Conservation (phyloP, 2,329 filamentous ascomycete genomes). For the Trichoderma guizhouense region DNA sequence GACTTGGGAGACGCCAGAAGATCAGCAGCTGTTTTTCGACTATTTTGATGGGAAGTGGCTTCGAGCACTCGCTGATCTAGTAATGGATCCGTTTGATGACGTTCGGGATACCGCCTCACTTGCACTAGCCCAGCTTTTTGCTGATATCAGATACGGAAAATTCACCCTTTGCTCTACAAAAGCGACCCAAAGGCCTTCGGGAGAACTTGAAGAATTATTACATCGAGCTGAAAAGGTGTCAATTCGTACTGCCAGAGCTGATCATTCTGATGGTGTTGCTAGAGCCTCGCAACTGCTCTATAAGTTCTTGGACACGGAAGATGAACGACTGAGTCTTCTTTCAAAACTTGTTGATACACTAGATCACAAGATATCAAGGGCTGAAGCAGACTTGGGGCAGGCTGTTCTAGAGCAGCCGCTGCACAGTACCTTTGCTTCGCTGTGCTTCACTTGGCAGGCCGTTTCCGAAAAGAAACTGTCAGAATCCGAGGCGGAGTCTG, state of each 20-base stretch:
- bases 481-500: slow-evolving; percentile 33
- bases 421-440: slow-evolving; percentile 66
- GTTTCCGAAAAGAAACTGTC: slow-evolving; percentile 42
- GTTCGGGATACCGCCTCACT: slow-evolving; percentile 61
- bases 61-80: slow-evolving; percentile 69
- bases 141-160: slow-evolving; percentile 34
- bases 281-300: slow-evolving; percentile 70
- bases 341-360: slow-evolving; percentile 57
- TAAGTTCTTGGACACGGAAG: slow-evolving; percentile 46
- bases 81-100: slow-evolving; percentile 91
- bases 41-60: slow-evolving; percentile 50
- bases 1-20: slow-evolving; percentile 37
- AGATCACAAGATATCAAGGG: slow-evolving; percentile 60
- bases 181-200: slow-evolving; percentile 21
- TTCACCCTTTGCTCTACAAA: slow-evolving; percentile 24
- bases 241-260: slow-evolving; percentile 72
- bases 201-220: slow-evolving; percentile 47
- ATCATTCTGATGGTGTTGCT: slow-evolving; percentile 89
- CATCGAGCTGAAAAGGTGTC: slow-evolving; percentile 55
- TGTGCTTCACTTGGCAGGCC: slow-evolving; percentile 57
- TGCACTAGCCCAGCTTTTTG: slow-evolving; percentile 49
- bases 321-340: slow-evolving; percentile 50
- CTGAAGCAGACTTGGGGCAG: slow-evolving; percentile 60
- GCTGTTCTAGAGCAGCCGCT: slow-evolving; percentile 66
- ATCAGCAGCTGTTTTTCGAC: slow-evolving; percentile 41